phyloP scores from a whole-genome alignment of 148 eudicot genomes.

The Chenopodium album region DNA sequence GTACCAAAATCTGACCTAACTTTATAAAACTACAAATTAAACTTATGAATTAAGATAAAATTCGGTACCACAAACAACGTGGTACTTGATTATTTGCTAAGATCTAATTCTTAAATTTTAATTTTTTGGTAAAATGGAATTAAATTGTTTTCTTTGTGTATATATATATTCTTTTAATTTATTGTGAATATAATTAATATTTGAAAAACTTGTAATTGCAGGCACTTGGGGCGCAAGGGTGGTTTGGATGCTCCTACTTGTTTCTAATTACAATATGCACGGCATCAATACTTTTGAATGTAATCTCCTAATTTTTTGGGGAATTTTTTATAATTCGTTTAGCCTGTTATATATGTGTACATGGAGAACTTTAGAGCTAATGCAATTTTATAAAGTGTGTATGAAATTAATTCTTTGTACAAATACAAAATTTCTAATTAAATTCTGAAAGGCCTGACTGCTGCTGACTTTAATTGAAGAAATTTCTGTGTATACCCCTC shows the following conservation, averaged over 20 bases:
- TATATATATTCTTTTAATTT: background rate
- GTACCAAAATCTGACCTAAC: too few relatives aligned
- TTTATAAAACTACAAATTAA: too few relatives aligned
- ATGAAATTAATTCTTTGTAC: slow-evolving; percentile 17
- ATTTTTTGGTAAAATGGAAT: too few relatives aligned
- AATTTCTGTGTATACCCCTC: too few relatives aligned
- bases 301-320: slow-evolving; percentile 23
- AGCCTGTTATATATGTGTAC: background rate
- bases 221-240: slow-evolving; percentile 30
- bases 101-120: too few relatives aligned
- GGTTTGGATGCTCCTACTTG: slow-evolving; percentile 31
- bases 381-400: background rate
- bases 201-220: slow-evolving; percentile 9
- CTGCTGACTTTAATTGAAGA: background rate
- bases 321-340: background rate
- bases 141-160: too few relatives aligned
- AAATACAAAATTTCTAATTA: background rate
- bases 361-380: background rate
- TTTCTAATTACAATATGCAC: slow-evolving; percentile 28
- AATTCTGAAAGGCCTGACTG: background rate
- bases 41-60: too few relatives aligned
- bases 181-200: background rate
- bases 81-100: too few relatives aligned
- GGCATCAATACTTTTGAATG: slow-evolving; percentile 28
- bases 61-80: too few relatives aligned